Evolutionary conservation across 2,329 filamentous ascomycete genomes (phyloP).

Genomic region (Basipetospora chlamydospora): DNA sequence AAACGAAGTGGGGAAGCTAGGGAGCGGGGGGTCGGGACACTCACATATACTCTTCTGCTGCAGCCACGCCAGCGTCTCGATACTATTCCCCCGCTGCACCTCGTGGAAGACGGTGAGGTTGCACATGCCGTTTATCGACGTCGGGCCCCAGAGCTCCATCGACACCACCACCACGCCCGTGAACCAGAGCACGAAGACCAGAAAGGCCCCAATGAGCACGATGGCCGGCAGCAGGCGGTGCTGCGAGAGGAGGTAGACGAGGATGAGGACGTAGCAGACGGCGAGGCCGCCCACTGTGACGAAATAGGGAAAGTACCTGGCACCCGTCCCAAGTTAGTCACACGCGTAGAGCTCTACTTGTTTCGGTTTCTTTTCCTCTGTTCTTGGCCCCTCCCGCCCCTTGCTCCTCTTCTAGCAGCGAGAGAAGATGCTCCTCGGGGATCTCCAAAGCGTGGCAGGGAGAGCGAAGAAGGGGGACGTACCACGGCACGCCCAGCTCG

Average conservation of each 20-base stretch:
- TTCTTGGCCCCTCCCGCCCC: too few species aligned
- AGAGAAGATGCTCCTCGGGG: too few species aligned
- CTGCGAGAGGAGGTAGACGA: slow-evolving; percentile 48
- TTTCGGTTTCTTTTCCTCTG: too few species aligned
- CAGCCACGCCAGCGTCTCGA: slow-evolving; percentile 46
- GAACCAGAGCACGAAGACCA: slow-evolving; percentile 54
- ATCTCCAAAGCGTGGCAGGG: not conserved
- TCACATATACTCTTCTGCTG: slow-evolving; percentile 49
- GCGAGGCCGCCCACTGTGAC: slow-evolving; percentile 44
- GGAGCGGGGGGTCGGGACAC: too few species aligned
- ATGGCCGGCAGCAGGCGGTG: slow-evolving; percentile 46
- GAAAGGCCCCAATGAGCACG: slow-evolving; percentile 49
- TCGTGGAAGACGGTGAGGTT: slow-evolving; percentile 40
- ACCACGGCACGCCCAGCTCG: slow-evolving; percentile 44
- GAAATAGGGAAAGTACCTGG: slow-evolving; percentile 54
- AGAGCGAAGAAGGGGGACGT: slow-evolving; percentile 11
- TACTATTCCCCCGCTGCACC: slow-evolving; percentile 33
- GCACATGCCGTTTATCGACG: slow-evolving; percentile 44
- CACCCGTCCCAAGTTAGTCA: too few species aligned
- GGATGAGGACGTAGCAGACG: slow-evolving; percentile 49
- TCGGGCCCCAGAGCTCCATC: slow-evolving; percentile 49
- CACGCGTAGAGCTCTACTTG: too few species aligned
- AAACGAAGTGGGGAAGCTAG: not conserved
- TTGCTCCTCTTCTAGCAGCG: too few species aligned
- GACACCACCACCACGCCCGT: slow-evolving; percentile 47